Conservation (phyloP, 768 basidiomycete genomes). For the Rhizopogon vesiculosus region DNA sequence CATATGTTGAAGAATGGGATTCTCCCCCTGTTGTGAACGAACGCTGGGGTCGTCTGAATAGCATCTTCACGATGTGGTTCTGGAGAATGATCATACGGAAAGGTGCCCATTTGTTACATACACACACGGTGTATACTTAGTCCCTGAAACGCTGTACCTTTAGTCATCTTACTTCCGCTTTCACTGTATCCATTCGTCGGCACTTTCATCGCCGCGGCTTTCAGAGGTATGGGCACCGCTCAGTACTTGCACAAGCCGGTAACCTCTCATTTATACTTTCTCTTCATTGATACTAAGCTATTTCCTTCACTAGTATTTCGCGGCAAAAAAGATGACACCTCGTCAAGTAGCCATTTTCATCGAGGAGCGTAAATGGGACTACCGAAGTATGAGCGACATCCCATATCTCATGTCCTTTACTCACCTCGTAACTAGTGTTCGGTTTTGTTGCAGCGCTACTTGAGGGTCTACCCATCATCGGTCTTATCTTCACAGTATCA, state of each 20-base stretch:
- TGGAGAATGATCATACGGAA: slow-evolving; percentile 13
- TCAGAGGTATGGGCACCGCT: slow-evolving; percentile 66
- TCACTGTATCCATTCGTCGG: slow-evolving; percentile 70
- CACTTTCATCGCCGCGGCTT: slow-evolving; percentile 51
- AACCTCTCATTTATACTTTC: slow-evolving; percentile 13
- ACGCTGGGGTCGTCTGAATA: slow-evolving; percentile 12
- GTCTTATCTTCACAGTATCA: slow-evolving; percentile 77
- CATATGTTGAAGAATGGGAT: slow-evolving; percentile 81
- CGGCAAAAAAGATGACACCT: slow-evolving; percentile 75
- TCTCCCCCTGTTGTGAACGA: slow-evolving; percentile 42
- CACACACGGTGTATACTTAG: no score
- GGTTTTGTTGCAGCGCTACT: slow-evolving; percentile 81
- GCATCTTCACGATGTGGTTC: slow-evolving; percentile 12
- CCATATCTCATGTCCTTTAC: background rate
- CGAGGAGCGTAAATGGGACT: slow-evolving; percentile 89
- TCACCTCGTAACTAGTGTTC: slow-evolving; percentile 47
- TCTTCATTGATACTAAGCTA: background rate
- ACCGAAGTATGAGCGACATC: slow-evolving; percentile 47
- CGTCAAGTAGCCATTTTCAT: slow-evolving; percentile 70
- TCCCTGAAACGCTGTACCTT: background rate
- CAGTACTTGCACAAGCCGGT: slow-evolving; percentile 67
- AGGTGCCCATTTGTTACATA: slow-evolving; percentile 8
- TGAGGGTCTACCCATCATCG: slow-evolving; percentile 78
- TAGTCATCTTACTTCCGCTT: slow-evolving; percentile 59
- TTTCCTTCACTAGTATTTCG: slow-evolving; percentile 58